Percentiles rank a stretch among this genome's conserved stretches.
Conservation (phyloP, 352 stramenopile genomes). For the Globisporangium orthogonon region DNA sequence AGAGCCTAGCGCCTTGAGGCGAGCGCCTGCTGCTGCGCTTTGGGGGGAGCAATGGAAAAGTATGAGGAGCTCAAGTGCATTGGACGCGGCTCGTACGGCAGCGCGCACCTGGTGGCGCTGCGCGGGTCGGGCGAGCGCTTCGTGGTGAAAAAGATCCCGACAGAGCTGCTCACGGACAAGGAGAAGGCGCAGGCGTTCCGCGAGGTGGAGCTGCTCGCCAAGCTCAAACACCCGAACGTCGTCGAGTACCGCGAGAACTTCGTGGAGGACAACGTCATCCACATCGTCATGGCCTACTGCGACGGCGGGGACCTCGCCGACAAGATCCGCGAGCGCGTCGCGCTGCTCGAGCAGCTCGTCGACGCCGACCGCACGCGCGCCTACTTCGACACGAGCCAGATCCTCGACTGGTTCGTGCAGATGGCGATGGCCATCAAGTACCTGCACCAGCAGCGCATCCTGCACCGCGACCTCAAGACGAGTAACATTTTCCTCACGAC, state of each 20-base stretch:
- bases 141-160: slow-evolving; percentile 86
- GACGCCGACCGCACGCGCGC: slow-evolving; percentile 14
- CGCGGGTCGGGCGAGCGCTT: slow-evolving; percentile 33
- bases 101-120: slow-evolving; percentile 56
- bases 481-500: slow-evolving; percentile 91
- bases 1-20: too few species aligned
- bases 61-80: slow-evolving; percentile 78
- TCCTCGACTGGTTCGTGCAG: slow-evolving; percentile 91
- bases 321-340: slow-evolving; percentile 50
- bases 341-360: slow-evolving; percentile 18
- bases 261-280: slow-evolving; percentile 69
- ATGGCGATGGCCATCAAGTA: slow-evolving; percentile 93
- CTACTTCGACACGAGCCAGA: slow-evolving; percentile 55
- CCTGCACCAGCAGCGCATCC: slow-evolving; percentile 87
- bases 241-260: slow-evolving; percentile 94
- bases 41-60: slow-evolving; percentile 40
- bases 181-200: slow-evolving; percentile 74
- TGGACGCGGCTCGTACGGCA: slow-evolving; percentile 71
- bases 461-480: slow-evolving; percentile 94
- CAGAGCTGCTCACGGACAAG: slow-evolving; percentile 70
- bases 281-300: slow-evolving; percentile 95
- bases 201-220: slow-evolving; percentile 88
- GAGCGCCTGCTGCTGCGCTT: too few species aligned
- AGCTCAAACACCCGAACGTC: slow-evolving; percentile 91
- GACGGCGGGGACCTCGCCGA: slow-evolving; percentile 85